A percentile compares a stretch with the other conserved stretches of the same genome.
Conservation (phyloP, 139 green algal genomes). For the Micractinium sp. region DNA sequence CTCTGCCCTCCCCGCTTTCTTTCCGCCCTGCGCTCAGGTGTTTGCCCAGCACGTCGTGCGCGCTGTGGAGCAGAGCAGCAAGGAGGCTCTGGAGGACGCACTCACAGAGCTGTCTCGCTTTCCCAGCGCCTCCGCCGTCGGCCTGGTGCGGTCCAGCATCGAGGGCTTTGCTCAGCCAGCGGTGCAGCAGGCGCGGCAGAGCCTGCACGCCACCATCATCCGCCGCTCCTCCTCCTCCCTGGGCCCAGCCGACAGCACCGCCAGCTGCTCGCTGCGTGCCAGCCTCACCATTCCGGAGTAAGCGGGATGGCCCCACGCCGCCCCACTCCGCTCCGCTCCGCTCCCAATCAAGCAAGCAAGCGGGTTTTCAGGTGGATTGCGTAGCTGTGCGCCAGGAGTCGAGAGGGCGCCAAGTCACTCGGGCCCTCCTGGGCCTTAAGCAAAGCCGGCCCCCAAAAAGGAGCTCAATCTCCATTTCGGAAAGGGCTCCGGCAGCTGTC, state of each 20-base stretch:
- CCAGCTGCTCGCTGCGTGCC: neutral
- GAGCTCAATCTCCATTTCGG: too few species aligned
- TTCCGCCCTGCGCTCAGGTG: neutral
- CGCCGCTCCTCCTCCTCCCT: neutral
- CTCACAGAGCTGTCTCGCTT: neutral
- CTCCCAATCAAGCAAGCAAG: too few species aligned
- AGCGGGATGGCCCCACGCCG: too few species aligned
- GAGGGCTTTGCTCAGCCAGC: neutral
- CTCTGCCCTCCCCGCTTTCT: neutral
- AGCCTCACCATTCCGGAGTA: neutral
- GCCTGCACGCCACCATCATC: neutral
- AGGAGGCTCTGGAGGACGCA: slow-evolving; percentile 21
- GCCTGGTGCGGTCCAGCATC: slow-evolving; percentile 22
- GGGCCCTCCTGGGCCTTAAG: too few species aligned
- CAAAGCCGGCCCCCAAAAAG: too few species aligned
- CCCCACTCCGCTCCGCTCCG: too few species aligned
- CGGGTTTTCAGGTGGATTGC: too few species aligned
- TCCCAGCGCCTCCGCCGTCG: neutral
- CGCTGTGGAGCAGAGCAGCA: slow-evolving; percentile 23
- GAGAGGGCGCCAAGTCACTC: too few species aligned
- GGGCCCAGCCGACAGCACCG: neutral
- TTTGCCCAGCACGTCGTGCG: slow-evolving; percentile 15
- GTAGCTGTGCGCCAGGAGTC: too few species aligned
- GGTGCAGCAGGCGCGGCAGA: neutral
- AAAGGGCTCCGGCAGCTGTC: too few species aligned